A percentile compares a stretch with the other conserved stretches of the same genome.
phyloP scores from a whole-genome alignment of 106 monocot species.

The Dioscorea dumetorum region DNA sequence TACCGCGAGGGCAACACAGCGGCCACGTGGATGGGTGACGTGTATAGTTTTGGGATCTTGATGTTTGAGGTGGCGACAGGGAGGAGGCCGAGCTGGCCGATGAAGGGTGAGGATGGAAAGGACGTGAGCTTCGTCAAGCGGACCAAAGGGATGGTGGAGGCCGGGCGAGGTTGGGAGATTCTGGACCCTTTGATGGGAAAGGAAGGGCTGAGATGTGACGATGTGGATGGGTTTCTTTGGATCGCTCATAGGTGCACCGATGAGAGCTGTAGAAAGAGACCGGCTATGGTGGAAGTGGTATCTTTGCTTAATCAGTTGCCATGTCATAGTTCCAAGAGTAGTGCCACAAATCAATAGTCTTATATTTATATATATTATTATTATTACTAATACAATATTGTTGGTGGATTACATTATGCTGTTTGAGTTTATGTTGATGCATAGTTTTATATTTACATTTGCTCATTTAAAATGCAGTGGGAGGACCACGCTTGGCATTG shows the following conservation, averaged over 20 bases:
- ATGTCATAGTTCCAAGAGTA: background rate
- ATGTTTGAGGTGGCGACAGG: constrained; percentile 59
- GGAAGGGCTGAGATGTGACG: constrained; percentile 15
- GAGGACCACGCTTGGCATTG: too few species aligned
- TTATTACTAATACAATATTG: too few species aligned
- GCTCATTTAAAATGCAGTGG: too few species aligned
- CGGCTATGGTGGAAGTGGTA: constrained; percentile 52
- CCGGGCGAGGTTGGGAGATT: constrained; percentile 26
- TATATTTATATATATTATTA: too few species aligned
- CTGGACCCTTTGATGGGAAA: constrained; percentile 27
- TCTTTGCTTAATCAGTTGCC: constrained; percentile 16
- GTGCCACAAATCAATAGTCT: too few species aligned
- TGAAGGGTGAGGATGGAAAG: constrained; percentile 16
- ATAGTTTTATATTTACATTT: too few species aligned
- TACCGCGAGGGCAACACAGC: constrained; percentile 33
- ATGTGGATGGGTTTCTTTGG: constrained; percentile 17
- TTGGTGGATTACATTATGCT: too few species aligned
- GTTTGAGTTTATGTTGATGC: too few species aligned
- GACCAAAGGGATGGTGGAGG: constrained; percentile 37
- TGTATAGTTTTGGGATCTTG: constrained; percentile 80
- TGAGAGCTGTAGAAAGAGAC: constrained; percentile 27
- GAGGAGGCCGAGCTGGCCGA: constrained; percentile 56
- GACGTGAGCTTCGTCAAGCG: constrained; percentile 48
- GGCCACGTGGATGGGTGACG: constrained; percentile 56
- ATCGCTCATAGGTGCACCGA: constrained; percentile 47